A percentile compares a stretch with the other conserved stretches of the same genome.
These are phyloP conservation scores for Knoxdaviesia capensis DNA, from an alignment of 2,329 filamentous ascomycete genomes.

Conservation along the genomic window DNA sequence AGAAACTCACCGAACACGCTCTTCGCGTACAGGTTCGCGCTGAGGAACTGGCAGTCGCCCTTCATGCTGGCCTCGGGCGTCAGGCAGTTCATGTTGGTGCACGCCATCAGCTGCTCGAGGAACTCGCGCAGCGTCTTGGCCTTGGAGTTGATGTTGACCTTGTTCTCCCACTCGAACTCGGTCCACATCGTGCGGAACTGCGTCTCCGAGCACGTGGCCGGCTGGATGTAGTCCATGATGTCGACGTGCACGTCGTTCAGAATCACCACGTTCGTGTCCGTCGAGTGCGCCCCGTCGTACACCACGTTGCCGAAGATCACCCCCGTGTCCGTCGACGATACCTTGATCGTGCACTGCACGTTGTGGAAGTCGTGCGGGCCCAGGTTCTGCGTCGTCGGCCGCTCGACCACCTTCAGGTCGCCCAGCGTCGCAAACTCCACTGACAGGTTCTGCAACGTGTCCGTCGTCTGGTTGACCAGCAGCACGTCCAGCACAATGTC, in stretches of 20 bases:
- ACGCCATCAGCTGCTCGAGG: slow-evolving; percentile 85
- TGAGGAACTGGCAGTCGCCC: slow-evolving; percentile 95
- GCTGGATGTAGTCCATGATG: slow-evolving; percentile 99
- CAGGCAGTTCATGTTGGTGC: slow-evolving; percentile 95
- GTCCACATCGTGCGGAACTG: slow-evolving; percentile 99
- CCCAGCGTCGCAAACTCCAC: slow-evolving; percentile 98
- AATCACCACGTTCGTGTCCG: slow-evolving; percentile 91
- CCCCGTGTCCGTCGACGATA: slow-evolving; percentile 91
- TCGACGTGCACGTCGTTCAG: slow-evolving; percentile 96
- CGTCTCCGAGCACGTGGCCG: slow-evolving; percentile 87
- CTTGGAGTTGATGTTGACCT: slow-evolving; percentile 99
- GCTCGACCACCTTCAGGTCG: slow-evolving; percentile 92
- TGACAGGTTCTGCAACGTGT: slow-evolving; percentile 89
- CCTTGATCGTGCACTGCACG: slow-evolving; percentile 96
- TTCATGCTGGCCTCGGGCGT: slow-evolving; percentile 92
- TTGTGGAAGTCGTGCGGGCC: slow-evolving; percentile 94
- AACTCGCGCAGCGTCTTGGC: slow-evolving; percentile 82
- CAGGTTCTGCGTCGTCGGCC: slow-evolving; percentile 88
- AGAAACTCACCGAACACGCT: slow-evolving; percentile 83
- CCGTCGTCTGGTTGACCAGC: slow-evolving; percentile 89
- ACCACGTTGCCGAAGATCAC: slow-evolving; percentile 98
- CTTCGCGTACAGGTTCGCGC: slow-evolving; percentile 86
- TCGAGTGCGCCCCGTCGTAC: slow-evolving; percentile 82
- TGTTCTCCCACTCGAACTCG: slow-evolving; percentile 99
- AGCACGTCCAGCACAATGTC: slow-evolving; percentile 95